Evolutionary conservation across 192 early-diverging fungal genomes (phyloP).

Genomic region (Coemansia sp.): DNA sequence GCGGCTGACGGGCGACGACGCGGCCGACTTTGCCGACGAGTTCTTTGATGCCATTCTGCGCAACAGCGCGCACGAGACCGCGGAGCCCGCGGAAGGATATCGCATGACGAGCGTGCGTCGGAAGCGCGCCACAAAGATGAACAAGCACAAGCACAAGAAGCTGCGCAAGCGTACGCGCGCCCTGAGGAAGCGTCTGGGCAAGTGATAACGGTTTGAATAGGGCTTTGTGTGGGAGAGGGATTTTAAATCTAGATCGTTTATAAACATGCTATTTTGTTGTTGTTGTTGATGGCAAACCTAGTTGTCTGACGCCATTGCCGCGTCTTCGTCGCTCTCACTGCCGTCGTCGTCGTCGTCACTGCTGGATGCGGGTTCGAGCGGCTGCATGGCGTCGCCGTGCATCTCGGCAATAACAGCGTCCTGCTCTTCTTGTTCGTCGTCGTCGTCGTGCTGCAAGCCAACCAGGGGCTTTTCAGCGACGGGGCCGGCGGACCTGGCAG

Average conservation of each 20-base stretch:
- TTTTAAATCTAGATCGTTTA: background rate
- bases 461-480: conserved; percentile 53
- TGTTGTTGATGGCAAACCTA: too few relatives aligned
- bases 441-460: conserved; percentile 24
- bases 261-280: background rate
- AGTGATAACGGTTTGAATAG: conserved; percentile 31
- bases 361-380: background rate
- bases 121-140: conserved; percentile 88
- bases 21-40: conserved; percentile 37
- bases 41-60: conserved; percentile 45
- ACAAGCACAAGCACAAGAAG: conserved; percentile 96
- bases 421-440: conserved; percentile 49
- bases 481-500: background rate
- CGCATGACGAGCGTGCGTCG: conserved; percentile 75
- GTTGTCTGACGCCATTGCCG: conserved; percentile 31
- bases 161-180: conserved; percentile 71
- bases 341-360: conserved; percentile 38
- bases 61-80: conserved; percentile 21
- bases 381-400: conserved; percentile 10
- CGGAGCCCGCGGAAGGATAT: conserved; percentile 26
- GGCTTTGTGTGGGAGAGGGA: background rate
- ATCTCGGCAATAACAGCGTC: conserved; percentile 44
- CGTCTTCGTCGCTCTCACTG: conserved; percentile 20
- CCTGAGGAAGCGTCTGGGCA: conserved; percentile 70
- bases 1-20: conserved; percentile 11